Evolutionary conservation across 768 basidiomycete species (phyloP), one percentile per base, ranked within the genome.

Genomic region (Boletales sp.): DNA sequence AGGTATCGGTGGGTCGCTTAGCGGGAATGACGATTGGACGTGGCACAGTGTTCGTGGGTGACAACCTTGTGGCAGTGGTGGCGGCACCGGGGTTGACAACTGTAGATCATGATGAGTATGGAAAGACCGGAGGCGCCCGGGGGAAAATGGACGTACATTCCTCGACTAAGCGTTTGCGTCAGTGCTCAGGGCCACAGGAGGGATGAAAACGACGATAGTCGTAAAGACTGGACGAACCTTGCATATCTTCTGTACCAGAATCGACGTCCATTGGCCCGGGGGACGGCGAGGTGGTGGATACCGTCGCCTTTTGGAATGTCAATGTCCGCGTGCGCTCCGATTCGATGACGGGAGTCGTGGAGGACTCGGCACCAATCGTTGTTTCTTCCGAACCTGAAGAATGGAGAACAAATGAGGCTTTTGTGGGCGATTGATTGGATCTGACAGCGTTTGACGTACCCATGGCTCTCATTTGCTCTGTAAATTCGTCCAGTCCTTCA

Each of bases 321-420:
- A 65, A 51, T 41, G 53, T 55, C 57, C 57, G 63, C 63, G 57
- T 39, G n/a, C 1, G 38, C 50, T 62, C 62, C 57, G 60, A 59
- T 48, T 51, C 8, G 34, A 27, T 53, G 54, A 45, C 48, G 51
- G 13, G 39, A 38, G 51, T 30, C 7, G 24, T 51, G 44, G 50
- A 50, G 50, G 48, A 48, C 44, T 54, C 62, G 62, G 61, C 2
- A 30, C 35, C 51, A 44, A 39, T 54, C 48, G 32, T 24, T 10
- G 51, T 41, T 8, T 29, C 21, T 43, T 52, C 41, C 39, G 44
- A 27, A 32, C 34, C 61, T 54, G 34, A 47, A 45, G 49, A 34
- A 40, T 44, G 32, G 13, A 45, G 19, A 13, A 17, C 15, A 21
- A 24, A 40, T 13, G 38, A 43, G 13, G n/a, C 24, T 9, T 27